Conservation (phyloP, 192 early-diverging fungal genomes). For the Podila verticillata region DNA sequence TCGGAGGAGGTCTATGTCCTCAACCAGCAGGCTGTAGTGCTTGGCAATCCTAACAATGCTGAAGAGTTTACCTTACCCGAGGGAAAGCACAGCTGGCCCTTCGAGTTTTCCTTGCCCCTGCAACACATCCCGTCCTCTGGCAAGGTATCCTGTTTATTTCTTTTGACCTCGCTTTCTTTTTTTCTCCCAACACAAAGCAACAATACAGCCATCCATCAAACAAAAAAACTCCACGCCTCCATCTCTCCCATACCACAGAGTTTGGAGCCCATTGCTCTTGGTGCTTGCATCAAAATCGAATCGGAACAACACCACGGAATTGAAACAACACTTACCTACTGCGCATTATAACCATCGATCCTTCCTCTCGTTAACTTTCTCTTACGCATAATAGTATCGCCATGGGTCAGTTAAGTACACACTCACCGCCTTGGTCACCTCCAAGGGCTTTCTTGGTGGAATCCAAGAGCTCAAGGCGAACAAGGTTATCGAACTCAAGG, state of each 20-base stretch:
- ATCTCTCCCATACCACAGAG: not conserved
- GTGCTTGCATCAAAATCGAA: too few species aligned
- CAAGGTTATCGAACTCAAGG: slow-evolving; percentile 14
- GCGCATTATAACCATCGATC: not conserved
- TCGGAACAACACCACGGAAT: slow-evolving; percentile 7
- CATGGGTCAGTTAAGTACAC: slow-evolving; percentile 38
- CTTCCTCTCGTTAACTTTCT: slow-evolving; percentile 10
- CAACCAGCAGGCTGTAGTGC: slow-evolving; percentile 27
- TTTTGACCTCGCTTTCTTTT: not conserved
- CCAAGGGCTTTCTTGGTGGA: slow-evolving; percentile 17
- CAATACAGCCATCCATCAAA: not conserved
- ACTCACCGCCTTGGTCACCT: slow-evolving; percentile 6
- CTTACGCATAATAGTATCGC: slow-evolving; percentile 17
- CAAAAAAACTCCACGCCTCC: too few species aligned
- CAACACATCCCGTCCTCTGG: slow-evolving; percentile 32
- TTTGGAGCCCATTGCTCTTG: too few species aligned
- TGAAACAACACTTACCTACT: slow-evolving; percentile 5
- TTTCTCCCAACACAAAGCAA: not conserved
- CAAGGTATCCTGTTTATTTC: slow-evolving; percentile 11
- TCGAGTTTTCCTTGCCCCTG: slow-evolving; percentile 19
- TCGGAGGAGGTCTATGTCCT: slow-evolving; percentile 25
- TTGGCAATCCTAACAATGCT: slow-evolving; percentile 24
- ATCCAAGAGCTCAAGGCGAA: slow-evolving; percentile 32
- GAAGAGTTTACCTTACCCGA: slow-evolving; percentile 8
- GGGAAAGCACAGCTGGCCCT: slow-evolving; percentile 32